A percentile compares a stretch with the other conserved stretches of the same genome.
Conservation (phyloP, 805 yeast genomes). For the Tetrapisispora namnaoensis region DNA sequence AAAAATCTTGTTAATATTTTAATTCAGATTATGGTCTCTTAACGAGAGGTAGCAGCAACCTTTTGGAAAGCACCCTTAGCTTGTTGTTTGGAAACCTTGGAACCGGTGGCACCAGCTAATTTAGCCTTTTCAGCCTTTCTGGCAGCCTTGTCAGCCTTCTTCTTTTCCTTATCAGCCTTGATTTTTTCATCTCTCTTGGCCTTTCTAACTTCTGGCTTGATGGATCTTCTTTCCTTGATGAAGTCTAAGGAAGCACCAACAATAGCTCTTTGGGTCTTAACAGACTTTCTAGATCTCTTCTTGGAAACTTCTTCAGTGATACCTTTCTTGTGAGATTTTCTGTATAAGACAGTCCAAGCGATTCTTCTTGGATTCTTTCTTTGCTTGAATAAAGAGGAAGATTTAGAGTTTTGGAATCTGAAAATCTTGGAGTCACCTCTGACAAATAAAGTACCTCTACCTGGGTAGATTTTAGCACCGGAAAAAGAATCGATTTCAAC, state of each 20-base stretch:
- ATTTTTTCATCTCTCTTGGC: slow-evolving; percentile 91
- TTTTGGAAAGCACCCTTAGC: slow-evolving; percentile 97
- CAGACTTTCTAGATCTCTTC: slow-evolving; percentile 95
- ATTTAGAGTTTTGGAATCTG: slow-evolving; percentile 98
- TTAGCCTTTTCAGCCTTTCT: slow-evolving; percentile 92
- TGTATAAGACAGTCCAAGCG: slow-evolving; percentile 98
- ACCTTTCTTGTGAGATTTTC: slow-evolving; percentile 99
- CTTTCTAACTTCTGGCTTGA: slow-evolving; percentile 96
- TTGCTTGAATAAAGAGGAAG: slow-evolving; percentile 97
- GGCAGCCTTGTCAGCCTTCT: slow-evolving; percentile 86
- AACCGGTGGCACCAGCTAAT: slow-evolving; percentile 64
- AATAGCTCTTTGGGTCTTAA: slow-evolving; percentile 97
- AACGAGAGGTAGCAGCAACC: slow-evolving; percentile 95
- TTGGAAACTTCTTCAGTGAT: slow-evolving; percentile 95
- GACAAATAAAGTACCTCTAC: slow-evolving; percentile 98
- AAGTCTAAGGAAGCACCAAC: slow-evolving; percentile 99
- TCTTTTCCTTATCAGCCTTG: slow-evolving; percentile 73
- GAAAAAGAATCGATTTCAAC: slow-evolving; percentile 99
- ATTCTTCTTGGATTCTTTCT: slow-evolving; percentile 99
- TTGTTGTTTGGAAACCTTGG: slow-evolving; percentile 86
- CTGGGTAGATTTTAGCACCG: slow-evolving; percentile 99
- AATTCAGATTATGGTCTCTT: slow-evolving; percentile 28
- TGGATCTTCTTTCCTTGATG: slow-evolving; percentile 94
- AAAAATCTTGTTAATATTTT: not conserved
- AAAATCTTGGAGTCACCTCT: slow-evolving; percentile 99